These are phyloP conservation scores for Phytopythium delawarense DNA, from an alignment of 352 stramenopile genomes.

Conservation along the genomic window DNA sequence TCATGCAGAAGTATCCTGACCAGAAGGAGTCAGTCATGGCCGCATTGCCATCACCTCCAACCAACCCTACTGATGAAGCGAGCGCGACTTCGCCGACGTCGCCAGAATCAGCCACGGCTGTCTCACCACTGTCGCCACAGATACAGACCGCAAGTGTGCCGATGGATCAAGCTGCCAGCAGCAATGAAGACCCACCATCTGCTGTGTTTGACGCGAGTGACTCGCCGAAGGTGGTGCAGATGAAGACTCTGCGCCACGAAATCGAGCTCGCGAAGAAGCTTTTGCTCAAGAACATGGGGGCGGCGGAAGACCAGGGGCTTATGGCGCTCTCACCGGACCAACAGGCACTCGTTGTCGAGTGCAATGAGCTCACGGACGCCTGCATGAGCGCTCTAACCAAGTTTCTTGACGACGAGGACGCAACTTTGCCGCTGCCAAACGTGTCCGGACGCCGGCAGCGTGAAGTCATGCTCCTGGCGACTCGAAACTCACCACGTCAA, in stretches of 20 bases:
- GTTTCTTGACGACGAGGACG: conserved; percentile 37
- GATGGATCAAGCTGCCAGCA: conserved; percentile 5
- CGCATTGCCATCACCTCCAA: neutral
- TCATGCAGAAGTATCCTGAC: conserved; percentile 44
- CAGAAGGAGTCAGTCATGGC: conserved; percentile 2
- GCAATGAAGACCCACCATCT: conserved; percentile 16
- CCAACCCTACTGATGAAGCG: neutral
- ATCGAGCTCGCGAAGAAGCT: conserved; percentile 50
- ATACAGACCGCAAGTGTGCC: conserved; percentile 1
- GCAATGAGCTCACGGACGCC: conserved; percentile 50
- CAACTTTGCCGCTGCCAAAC: neutral
- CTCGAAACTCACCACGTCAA: neutral
- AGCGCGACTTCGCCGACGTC: neutral
- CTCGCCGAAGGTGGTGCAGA: conserved; percentile 48
- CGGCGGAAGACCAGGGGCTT: conserved; percentile 8
- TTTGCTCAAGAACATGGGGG: conserved; percentile 27
- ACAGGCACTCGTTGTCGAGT: conserved; percentile 54
- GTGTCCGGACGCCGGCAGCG: neutral
- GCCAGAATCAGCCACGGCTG: neutral
- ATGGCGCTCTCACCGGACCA: conserved; percentile 23
- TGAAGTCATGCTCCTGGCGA: neutral
- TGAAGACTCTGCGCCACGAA: conserved; percentile 73
- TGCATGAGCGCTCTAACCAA: conserved; percentile 61
- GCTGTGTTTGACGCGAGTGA: conserved; percentile 39
- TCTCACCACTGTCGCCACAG: conserved; percentile 1